phyloP scores from a whole-genome alignment of 352 stramenopile species.

The Phytophthora multivora region DNA sequence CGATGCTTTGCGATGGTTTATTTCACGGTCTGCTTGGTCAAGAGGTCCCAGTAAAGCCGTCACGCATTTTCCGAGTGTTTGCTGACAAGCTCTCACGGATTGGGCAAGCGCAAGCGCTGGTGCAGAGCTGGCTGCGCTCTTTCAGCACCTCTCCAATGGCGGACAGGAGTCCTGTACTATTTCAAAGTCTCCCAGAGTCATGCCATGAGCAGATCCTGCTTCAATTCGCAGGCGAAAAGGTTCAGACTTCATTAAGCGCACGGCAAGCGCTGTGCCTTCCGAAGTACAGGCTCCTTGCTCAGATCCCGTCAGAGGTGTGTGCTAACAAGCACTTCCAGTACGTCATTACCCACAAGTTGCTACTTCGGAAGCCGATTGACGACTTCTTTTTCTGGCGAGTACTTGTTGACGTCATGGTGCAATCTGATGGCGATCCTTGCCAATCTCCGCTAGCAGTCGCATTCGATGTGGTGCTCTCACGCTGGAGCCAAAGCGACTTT shows the following conservation, averaged over 20 bases:
- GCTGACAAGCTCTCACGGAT: conserved; percentile 69
- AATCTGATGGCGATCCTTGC: conserved; percentile 4
- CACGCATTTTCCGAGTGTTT: conserved; percentile 56
- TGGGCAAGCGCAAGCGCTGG: conserved; percentile 43
- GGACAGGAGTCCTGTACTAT: conserved; percentile 34
- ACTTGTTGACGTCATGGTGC: conserved; percentile 47
- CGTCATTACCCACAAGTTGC: conserved; percentile 62
- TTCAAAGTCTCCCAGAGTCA: conserved; percentile 54
- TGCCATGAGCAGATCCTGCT: conserved; percentile 55
- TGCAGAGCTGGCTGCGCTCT: conserved; percentile 54
- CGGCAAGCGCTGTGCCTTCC: conserved; percentile 28
- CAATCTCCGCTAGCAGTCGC: conserved; percentile 40
- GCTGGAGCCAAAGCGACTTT: conserved; percentile 68
- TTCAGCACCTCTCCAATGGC: conserved; percentile 18
- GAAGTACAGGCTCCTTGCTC: conserved; percentile 59
- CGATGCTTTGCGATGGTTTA: conserved; percentile 44
- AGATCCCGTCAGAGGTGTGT: conserved; percentile 40
- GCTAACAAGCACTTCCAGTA: conserved; percentile 70
- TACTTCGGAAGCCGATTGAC: conserved; percentile 50
- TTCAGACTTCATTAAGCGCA: not conserved
- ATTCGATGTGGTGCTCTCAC: conserved; percentile 61
- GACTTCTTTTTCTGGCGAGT: conserved; percentile 60
- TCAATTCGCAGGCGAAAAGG: conserved; percentile 39
- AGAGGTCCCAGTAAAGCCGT: conserved; percentile 1
- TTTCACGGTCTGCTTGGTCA: conserved; percentile 32